These are phyloP conservation scores for Thraustochytrium sp. DNA, from an alignment of 352 stramenopile species.

Conservation along the genomic window DNA sequence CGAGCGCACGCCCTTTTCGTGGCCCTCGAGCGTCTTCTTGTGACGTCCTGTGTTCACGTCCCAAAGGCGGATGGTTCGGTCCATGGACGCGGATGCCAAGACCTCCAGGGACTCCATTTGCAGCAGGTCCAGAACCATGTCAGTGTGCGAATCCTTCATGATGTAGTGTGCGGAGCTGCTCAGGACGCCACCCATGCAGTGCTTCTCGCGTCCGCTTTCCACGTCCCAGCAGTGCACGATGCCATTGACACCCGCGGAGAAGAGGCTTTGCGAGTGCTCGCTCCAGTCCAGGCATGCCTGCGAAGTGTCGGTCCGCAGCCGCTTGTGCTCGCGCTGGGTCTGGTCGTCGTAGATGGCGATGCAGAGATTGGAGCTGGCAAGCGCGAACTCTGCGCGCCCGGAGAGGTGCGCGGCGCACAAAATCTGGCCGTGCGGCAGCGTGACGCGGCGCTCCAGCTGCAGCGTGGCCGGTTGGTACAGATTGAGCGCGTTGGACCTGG, in stretches of 20 bases:
- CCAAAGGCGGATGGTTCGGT: slow-evolving; percentile 76
- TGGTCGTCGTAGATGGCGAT: slow-evolving; percentile 74
- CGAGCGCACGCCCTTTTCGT: slow-evolving; percentile 68
- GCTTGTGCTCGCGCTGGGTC: slow-evolving; percentile 63
- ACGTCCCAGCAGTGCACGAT: slow-evolving; percentile 74
- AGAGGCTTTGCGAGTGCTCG: slow-evolving; percentile 61
- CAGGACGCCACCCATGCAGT: slow-evolving; percentile 67
- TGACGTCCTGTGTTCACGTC: slow-evolving; percentile 72
- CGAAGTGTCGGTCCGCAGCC: slow-evolving; percentile 68
- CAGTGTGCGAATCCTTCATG: slow-evolving; percentile 68
- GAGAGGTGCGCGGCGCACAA: slow-evolving; percentile 67
- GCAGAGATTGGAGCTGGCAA: slow-evolving; percentile 68
- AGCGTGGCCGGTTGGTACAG: slow-evolving; percentile 68
- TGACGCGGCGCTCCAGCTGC: slow-evolving; percentile 62
- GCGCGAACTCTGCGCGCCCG: slow-evolving; percentile 66
- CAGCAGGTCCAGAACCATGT: slow-evolving; percentile 74
- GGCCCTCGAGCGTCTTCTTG: slow-evolving; percentile 72
- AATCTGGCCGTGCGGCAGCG: slow-evolving; percentile 65
- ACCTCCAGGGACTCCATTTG: slow-evolving; percentile 68
- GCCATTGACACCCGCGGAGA: slow-evolving; percentile 68
- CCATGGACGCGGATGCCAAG: slow-evolving; percentile 74
- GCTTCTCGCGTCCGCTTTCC: slow-evolving; percentile 51
- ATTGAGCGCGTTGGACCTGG: slow-evolving; percentile 65
- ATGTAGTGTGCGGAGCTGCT: slow-evolving; percentile 53
- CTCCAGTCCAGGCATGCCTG: slow-evolving; percentile 75